phyloP scores from a whole-genome alignment of 2,329 filamentous ascomycete genomes.

The Huntiella moniliformis region DNA sequence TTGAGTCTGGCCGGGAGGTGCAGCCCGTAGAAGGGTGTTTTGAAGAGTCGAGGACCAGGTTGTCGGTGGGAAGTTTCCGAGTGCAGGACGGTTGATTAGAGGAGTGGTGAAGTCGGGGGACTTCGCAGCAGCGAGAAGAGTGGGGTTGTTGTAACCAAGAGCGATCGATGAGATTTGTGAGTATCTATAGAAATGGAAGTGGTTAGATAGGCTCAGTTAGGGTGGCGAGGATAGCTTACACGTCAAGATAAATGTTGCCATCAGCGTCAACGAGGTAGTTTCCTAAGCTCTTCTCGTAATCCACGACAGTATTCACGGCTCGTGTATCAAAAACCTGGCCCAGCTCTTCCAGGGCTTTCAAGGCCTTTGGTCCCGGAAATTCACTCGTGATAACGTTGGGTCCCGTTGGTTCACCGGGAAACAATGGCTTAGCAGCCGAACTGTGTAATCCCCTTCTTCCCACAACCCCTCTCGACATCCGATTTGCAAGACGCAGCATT shows the following conservation, averaged over 20 bases:
- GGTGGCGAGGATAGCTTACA: constrained; percentile 27
- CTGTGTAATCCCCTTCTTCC: no score
- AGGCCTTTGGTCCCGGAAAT: constrained; percentile 61
- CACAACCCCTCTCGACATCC: no score
- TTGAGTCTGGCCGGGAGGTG: constrained; percentile 56
- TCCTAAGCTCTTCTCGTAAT: constrained; percentile 55
- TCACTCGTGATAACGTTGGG: constrained; percentile 33
- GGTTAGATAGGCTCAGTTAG: not conserved
- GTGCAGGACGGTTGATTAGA: constrained; percentile 59
- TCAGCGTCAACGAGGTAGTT: constrained; percentile 66
- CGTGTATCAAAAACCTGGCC: constrained; percentile 69
- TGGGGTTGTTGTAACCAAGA: constrained; percentile 63
- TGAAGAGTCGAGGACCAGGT: constrained; percentile 56
- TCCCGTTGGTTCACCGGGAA: constrained; percentile 30
- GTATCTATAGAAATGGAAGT: constrained; percentile 27
- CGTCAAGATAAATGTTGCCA: constrained; percentile 54
- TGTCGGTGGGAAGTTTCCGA: constrained; percentile 63
- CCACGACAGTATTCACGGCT: constrained; percentile 64
- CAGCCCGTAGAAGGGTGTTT: constrained; percentile 51
- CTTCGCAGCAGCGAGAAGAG: constrained; percentile 43
- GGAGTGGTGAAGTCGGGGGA: constrained; percentile 55
- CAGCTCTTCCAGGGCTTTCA: constrained; percentile 50
- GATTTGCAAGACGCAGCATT: no score
- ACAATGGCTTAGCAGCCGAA: constrained; percentile 19
- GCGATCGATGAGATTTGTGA: constrained; percentile 73